Evolutionary conservation across 2,329 filamentous ascomycete species (phyloP).

Genomic region (Colletotrichum falcatum): DNA sequence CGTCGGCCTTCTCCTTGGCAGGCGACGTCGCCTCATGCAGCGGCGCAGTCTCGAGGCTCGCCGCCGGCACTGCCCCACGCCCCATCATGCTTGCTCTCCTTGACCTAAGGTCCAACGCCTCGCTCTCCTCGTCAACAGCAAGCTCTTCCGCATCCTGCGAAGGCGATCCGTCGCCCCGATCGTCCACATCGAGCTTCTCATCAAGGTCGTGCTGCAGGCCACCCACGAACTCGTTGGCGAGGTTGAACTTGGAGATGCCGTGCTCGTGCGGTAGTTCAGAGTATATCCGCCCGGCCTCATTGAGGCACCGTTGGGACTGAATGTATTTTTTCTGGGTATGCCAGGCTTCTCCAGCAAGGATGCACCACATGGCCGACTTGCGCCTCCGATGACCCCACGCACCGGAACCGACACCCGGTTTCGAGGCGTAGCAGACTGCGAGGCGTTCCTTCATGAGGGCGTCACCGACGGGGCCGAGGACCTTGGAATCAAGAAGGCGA

Average conservation of each 20-base stretch:
- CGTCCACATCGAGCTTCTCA: slow-evolving; percentile 56
- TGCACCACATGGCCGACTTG: slow-evolving; percentile 91
- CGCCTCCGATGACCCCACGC: slow-evolving; percentile 78
- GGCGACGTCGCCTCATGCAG: slow-evolving; percentile 47
- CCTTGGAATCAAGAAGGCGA: slow-evolving; percentile 80
- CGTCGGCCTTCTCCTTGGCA: slow-evolving; percentile 32
- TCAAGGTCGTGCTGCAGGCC: slow-evolving; percentile 63
- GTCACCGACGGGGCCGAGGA: slow-evolving; percentile 81
- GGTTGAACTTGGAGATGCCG: slow-evolving; percentile 63
- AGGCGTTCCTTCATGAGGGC: slow-evolving; percentile 88
- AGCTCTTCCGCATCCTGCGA: slow-evolving; percentile 54
- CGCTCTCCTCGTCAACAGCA: slow-evolving; percentile 63
- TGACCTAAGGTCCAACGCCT: slow-evolving; percentile 66
- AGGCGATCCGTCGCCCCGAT: slow-evolving; percentile 44
- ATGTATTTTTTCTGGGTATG: slow-evolving; percentile 79
- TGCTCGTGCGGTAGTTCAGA: slow-evolving; percentile 61
- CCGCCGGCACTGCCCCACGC: slow-evolving; percentile 52
- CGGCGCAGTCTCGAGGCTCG: slow-evolving; percentile 64
- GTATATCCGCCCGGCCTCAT: slow-evolving; percentile 72
- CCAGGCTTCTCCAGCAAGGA: slow-evolving; percentile 88
- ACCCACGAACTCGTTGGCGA: slow-evolving; percentile 65
- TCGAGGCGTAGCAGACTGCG: slow-evolving; percentile 84
- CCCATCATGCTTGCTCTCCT: slow-evolving; percentile 68
- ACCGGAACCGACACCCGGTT: slow-evolving; percentile 70
- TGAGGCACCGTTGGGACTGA: slow-evolving; percentile 82